These are phyloP conservation scores for Balamuthia mandrillaris DNA, from an alignment of 208 protist species.

Conservation along the genomic window DNA sequence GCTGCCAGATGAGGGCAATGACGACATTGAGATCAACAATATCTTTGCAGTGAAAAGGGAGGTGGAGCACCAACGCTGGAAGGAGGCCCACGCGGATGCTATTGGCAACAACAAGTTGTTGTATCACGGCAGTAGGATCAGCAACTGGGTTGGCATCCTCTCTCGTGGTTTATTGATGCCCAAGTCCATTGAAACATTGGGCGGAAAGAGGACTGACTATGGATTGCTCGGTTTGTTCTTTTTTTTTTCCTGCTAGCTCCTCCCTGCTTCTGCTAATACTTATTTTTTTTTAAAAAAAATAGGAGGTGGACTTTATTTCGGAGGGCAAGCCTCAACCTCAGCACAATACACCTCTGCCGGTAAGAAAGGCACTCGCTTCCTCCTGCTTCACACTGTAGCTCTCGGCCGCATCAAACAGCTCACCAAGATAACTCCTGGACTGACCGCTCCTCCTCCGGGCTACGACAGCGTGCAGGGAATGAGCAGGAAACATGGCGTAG, in stretches of 20 bases:
- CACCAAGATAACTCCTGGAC: not conserved
- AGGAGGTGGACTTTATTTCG: slow-evolving; percentile 46
- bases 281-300: too few relatives aligned
- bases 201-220: slow-evolving; percentile 4
- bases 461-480: slow-evolving; percentile 45
- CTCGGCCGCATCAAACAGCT: not conserved
- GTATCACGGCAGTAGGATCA: slow-evolving; percentile 13
- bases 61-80: not conserved
- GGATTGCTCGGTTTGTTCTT: not conserved
- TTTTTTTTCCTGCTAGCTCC: not conserved
- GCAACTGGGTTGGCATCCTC: slow-evolving; percentile 44
- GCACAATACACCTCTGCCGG: not conserved
- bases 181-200: slow-evolving; percentile 28
- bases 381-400: slow-evolving; percentile 27
- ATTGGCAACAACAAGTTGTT: not conserved
- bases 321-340: slow-evolving; percentile 2
- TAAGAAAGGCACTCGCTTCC: not conserved
- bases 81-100: too few relatives aligned
- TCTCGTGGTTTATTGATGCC: slow-evolving; percentile 45
- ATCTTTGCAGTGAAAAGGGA: not conserved
- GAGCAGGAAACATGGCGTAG: not conserved
- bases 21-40: not conserved
- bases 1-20: not conserved
- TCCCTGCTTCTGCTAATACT: too few relatives aligned
- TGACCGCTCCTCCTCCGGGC: slow-evolving; percentile 2